Evolutionary conservation across 495 filamentous ascomycete genomes (phyloP), one percentile per base, ranked within the genome.

Genomic region (Cudoniella acicularis): DNA sequence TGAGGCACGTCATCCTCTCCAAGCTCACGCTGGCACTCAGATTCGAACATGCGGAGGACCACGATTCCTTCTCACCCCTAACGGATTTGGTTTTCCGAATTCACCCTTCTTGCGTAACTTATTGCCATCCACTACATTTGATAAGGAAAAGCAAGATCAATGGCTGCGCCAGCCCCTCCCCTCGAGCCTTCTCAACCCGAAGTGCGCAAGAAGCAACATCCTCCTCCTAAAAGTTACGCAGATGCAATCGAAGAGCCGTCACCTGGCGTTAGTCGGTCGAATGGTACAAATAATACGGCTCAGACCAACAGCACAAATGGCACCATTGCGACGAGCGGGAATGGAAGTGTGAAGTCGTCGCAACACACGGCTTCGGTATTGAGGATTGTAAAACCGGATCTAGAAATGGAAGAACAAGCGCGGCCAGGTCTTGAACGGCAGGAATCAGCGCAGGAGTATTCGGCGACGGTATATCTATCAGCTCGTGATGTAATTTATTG

Each of bases 141-240:
- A 21, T 22, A 22, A n/a, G 10, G 10, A 52, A 13, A 40, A 54
- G 18, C 41, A 16, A n/a, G 20, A 24, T 51, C 23, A 20, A 66
- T 66, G 64, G 57, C 60, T 49, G 48, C 59, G 1, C 24, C 40
- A 22, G 30, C 26, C n/a, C 24, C 17, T 21, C 26, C 53, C 17
- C 41, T 49, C 1, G 60, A 65, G 36, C 53, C 66, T 27, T 49
- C 63, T 6, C 2, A 30, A n/a, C 47, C 57, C 40, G 51, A 41
- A 17, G 66, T 63, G 20, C 60, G 60, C n/a, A 24, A 54, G 43
- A 59, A 53, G 20, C 18, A 57, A 45, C 52, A 61, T 3, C 57
- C 62, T 2, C 57, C 60, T n/a, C 62, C 61, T 11, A 63, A 63
- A 45, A 61, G 52, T 23, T 68, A 65, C 48, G 66, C 66, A 20